phyloP scores from a whole-genome alignment of 768 basidiomycete species.

The Mycena epipterygia region DNA sequence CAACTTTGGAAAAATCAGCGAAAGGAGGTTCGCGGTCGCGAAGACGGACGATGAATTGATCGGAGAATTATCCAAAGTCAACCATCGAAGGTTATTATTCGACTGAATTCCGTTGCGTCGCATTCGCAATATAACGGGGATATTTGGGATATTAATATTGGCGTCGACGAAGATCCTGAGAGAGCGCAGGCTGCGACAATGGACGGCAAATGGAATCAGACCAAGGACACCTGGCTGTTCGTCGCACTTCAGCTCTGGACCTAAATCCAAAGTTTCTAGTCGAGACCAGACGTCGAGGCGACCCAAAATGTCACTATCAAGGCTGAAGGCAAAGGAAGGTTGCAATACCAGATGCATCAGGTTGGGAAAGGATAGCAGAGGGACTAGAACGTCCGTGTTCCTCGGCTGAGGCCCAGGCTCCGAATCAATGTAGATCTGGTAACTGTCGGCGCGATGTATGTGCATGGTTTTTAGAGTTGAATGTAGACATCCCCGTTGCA shows the following conservation, averaged over 20 bases:
- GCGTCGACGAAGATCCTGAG: slow-evolving; percentile 1
- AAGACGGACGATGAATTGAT: not conserved
- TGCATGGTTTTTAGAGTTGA: not conserved
- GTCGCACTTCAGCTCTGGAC: not conserved
- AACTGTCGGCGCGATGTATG: not conserved
- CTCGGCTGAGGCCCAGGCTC: not conserved
- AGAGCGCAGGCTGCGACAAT: not conserved
- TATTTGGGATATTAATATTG: not conserved
- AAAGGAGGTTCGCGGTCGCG: not conserved
- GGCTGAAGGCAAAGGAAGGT: not conserved
- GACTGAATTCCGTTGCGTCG: not conserved
- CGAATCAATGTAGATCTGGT: not conserved
- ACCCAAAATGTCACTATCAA: not conserved
- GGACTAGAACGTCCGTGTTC: not conserved
- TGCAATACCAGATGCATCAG: not conserved
- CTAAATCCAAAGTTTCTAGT: not conserved
- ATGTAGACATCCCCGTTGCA: not conserved
- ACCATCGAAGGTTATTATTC: not conserved
- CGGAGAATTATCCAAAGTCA: not conserved
- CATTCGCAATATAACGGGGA: not conserved
- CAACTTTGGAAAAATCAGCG: not conserved
- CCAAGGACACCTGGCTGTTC: not conserved
- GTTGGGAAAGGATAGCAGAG: not conserved
- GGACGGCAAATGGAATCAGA: not conserved
- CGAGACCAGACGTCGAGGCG: not conserved